phyloP scores from a whole-genome alignment of 495 filamentous ascomycete species.

The Cetradonia linearis region DNA sequence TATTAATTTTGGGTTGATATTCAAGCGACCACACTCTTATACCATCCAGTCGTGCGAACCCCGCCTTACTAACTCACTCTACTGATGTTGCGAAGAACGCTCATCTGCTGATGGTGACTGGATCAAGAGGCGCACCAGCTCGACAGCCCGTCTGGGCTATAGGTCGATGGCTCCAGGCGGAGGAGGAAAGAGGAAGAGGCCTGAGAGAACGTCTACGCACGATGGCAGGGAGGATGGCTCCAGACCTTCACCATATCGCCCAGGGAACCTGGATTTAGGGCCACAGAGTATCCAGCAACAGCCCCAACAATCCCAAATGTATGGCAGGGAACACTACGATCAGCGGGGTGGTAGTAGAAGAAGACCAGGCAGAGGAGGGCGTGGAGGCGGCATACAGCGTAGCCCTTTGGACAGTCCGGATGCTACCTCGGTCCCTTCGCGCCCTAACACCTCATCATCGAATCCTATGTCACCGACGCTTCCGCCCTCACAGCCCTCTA shows the following conservation, averaged over 20 bases:
- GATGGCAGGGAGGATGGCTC: slow-evolving; percentile 42
- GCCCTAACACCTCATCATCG: slow-evolving; percentile 13
- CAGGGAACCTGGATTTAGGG: slow-evolving; percentile 48
- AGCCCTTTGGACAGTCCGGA: slow-evolving; percentile 26
- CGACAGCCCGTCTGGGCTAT: slow-evolving; percentile 7
- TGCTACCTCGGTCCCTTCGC: slow-evolving; percentile 10
- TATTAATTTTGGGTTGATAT: neutral
- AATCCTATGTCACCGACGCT: slow-evolving; percentile 35
- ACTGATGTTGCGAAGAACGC: neutral
- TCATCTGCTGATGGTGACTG: slow-evolving; percentile 13
- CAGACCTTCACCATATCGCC: slow-evolving; percentile 56
- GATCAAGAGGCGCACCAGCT: neutral
- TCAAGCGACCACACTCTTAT: neutral
- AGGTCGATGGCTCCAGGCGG: slow-evolving; percentile 41
- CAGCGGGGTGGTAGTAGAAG: slow-evolving; percentile 36
- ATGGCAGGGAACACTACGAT: slow-evolving; percentile 36
- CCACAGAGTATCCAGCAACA: slow-evolving; percentile 39
- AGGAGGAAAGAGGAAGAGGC: slow-evolving; percentile 49
- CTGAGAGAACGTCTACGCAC: slow-evolving; percentile 42
- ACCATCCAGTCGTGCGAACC: neutral
- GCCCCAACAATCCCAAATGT: slow-evolving; percentile 25
- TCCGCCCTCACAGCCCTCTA: slow-evolving; percentile 27
- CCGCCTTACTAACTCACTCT: neutral
- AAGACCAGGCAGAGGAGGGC: slow-evolving; percentile 37
- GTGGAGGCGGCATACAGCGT: slow-evolving; percentile 32